A percentile compares a stretch with the other conserved stretches of the same genome.
Conservation (phyloP, 2,329 filamentous ascomycete genomes). For the Penicillium paneum region DNA sequence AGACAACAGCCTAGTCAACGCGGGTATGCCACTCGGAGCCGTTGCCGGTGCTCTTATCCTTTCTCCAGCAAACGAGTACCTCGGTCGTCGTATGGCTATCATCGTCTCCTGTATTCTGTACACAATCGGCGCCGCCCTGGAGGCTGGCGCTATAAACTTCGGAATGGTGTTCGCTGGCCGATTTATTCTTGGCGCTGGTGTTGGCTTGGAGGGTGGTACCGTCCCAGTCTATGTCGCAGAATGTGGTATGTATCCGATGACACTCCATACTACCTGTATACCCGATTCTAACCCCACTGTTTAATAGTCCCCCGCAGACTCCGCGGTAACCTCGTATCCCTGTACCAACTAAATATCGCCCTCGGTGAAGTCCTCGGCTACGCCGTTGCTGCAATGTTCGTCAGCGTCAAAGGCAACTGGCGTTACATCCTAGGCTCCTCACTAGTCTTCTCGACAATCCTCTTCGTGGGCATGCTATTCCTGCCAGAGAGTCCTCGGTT, state of each 20-base stretch:
- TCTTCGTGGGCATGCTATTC: conserved; percentile 61
- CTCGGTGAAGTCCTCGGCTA: conserved; percentile 72
- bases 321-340: conserved; percentile 68
- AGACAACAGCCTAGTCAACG: conserved; percentile 65
- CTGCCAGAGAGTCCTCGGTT: conserved; percentile 68
- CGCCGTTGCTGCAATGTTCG: conserved; percentile 68
- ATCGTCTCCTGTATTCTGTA: conserved; percentile 67
- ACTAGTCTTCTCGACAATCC: conserved; percentile 64
- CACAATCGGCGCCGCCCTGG: conserved; percentile 65
- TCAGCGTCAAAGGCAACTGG: conserved; percentile 68
- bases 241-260: conserved; percentile 29
- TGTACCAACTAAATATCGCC: conserved; percentile 75
- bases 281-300: background rate
- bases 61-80: conserved; percentile 63
- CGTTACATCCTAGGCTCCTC: conserved; percentile 71
- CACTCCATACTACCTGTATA: too few relatives aligned
- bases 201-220: conserved; percentile 70
- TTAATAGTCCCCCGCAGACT: conserved; percentile 57
- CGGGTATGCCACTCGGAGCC: conserved; percentile 68
- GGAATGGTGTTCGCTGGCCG: conserved; percentile 68
- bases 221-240: conserved; percentile 74
- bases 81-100: conserved; percentile 65
- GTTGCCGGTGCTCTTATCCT: conserved; percentile 67
- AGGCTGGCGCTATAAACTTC: conserved; percentile 66
- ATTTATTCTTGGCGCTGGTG: conserved; percentile 66